Base-by-base conservation (phyloP, 441 rosid genomes). In the Mallotus japonicus region DNA sequence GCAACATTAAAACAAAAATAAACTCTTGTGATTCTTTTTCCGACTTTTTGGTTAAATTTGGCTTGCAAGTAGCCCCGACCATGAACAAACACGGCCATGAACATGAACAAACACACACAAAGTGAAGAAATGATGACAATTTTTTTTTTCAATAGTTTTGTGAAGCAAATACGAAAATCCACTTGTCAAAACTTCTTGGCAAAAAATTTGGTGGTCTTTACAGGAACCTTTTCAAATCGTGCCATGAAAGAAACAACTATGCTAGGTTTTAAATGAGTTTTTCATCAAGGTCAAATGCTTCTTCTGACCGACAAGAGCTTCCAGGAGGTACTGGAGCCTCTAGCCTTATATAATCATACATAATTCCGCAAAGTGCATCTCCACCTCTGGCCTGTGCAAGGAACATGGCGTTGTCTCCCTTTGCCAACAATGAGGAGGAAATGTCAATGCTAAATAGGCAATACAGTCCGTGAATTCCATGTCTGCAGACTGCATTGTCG, bases 381-480 rank as follows among this genome's bases (percentile, higher is more conserved):
- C 40, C 40, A 37, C 80, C 74, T 59, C 78, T 77, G 51, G 80
- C 81, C 65, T 77, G 82, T 64, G 53, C 70, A 24, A 77, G 79
- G 65, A 75, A 75, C 67, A 79, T 67, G 70, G 83, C 71, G 62
- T 81, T 81, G 70, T 84, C 85, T 77, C 87, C 80, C 56, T 76
- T 65, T 40, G 56, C 61, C 67, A 81, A 54, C 67, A 81, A 57
- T 19, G 73, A 51, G 3, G 83, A 77, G 22, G 82, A 56, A 62
- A 84, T 72, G 50, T 71, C 78, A 5, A 62, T 16, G 49, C 67
- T 75, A 49, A 81, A 79, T 46, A 75, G 71, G 24, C 50, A 62
- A 53, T 81, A 81, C 24, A 84, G 75, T 57, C 83, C 83, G 47
- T 75, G 82, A 47, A 81, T 79, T 73, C 85, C 85, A 62, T 81